phyloP scores from a whole-genome alignment of 306 rosid species.

The Malus asiatica region DNA sequence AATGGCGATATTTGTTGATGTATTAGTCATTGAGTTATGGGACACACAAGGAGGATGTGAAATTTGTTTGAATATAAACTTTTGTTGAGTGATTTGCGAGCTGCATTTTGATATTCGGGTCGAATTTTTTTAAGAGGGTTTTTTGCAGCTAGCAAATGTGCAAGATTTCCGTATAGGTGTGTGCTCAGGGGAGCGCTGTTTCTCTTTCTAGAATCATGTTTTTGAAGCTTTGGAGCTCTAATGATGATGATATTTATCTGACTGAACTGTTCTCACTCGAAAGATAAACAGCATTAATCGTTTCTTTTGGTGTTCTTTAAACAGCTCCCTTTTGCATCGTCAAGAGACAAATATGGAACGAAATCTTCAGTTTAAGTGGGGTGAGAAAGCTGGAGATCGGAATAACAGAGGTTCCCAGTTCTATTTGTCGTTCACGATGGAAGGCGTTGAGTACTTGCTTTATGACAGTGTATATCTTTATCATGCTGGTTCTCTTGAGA shows the following conservation, averaged over 20 bases:
- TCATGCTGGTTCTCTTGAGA: constrained; percentile 18
- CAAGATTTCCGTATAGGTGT: neutral
- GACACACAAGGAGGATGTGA: neutral
- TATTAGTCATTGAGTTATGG: neutral
- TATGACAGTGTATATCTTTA: constrained; percentile 41
- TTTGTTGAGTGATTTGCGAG: neutral
- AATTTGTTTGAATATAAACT: neutral
- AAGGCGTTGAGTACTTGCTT: constrained; percentile 40
- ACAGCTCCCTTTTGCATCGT: too few species aligned
- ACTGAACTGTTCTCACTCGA: too few species aligned
- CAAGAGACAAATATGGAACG: constrained; percentile 15
- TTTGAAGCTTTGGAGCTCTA: neutral
- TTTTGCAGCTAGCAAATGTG: neutral
- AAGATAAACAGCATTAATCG: neutral
- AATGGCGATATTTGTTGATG: neutral
- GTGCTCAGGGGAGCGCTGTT: neutral
- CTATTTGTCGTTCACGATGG: constrained; percentile 39
- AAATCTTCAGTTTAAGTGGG: constrained; percentile 46
- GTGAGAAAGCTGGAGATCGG: constrained; percentile 24
- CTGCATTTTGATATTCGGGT: neutral
- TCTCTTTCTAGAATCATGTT: neutral
- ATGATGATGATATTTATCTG: neutral
- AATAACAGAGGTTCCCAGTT: neutral
- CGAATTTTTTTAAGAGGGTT: neutral
- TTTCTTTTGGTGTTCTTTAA: too few species aligned